Evolutionary conservation across 495 filamentous ascomycete species (phyloP), one percentile per base, ranked within the genome.

Genomic region (Daldinia caldariorum): DNA sequence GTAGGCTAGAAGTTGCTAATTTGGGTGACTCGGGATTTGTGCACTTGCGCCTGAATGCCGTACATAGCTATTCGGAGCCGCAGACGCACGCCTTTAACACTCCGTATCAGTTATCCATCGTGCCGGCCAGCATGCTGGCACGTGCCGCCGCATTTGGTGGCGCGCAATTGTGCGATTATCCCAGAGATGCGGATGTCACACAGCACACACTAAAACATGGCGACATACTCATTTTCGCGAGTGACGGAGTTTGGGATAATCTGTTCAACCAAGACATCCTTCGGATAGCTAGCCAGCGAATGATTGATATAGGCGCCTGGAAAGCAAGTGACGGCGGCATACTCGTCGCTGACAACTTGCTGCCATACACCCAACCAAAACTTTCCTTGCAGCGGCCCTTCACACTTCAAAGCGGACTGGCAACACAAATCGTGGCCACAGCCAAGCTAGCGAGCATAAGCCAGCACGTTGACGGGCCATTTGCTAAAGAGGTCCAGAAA

Each of bases 61-160:
- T 98, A 16, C 91, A 94, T 72, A 85, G 91, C 47, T 88, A 88
- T 76, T 95, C 93, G 4, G 85, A 89, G 38, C 90, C 93, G 22
- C 95, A 99, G 78, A 98, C 92, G 0, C 96, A 99, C 77, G 93
- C 91, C 22, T 99, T 99, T 84, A 99, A 99, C 79, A 97, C 94
- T 0, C 95, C 95, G 2, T 98, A 90, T 79, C 95, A 99, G 79
- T 88, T 99, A 18, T 93, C 92, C 67, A 88, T 97, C 65, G 89
- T 97, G 39, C 94, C 95, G 6, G 86, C 90, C 8, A 87, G 86
- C 70, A 89, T 97, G 82, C 85, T 92, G 49, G 83, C 85, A 6
- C 91, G 94, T 71, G 88, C 91, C 14, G 87, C 86, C 20, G 83
- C 90, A 43, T 97, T 96, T 72, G 94, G 94, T 13, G 92, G 93